Conservation (phyloP, 2,329 filamentous ascomycete genomes). For the Arthrobotrys musiformis region DNA sequence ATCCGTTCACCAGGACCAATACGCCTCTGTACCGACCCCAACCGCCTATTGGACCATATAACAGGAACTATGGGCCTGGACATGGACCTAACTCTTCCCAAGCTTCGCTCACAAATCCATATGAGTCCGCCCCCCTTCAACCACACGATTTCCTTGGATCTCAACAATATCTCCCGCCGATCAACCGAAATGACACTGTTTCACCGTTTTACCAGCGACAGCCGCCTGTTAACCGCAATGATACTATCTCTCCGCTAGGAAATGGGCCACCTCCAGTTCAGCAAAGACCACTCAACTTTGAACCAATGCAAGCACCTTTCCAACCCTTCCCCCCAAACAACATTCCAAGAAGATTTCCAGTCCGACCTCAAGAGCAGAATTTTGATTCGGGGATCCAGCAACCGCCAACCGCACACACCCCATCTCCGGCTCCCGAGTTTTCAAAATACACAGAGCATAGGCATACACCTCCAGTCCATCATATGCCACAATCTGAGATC, state of each 20-base stretch:
- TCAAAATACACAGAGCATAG: slow-evolving; percentile 45
- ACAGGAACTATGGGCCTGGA: slow-evolving; percentile 8
- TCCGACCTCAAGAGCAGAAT: slow-evolving; percentile 40
- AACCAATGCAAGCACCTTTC: slow-evolving; percentile 30
- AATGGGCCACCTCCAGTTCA: slow-evolving; percentile 25
- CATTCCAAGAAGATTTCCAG: slow-evolving; percentile 34
- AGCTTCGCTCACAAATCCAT: slow-evolving; percentile 47
- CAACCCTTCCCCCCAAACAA: slow-evolving; percentile 22
- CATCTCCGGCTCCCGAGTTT: slow-evolving; percentile 37
- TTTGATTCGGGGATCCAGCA: slow-evolving; percentile 16
- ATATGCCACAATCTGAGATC: slow-evolving; percentile 48
- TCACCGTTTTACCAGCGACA: slow-evolving; percentile 49
- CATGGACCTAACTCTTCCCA: slow-evolving; percentile 38
- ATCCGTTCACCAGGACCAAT: slow-evolving; percentile 42
- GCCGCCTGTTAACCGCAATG: slow-evolving; percentile 42
- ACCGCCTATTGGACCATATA: slow-evolving; percentile 43
- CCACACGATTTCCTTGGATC: slow-evolving; percentile 49
- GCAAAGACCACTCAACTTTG: slow-evolving; percentile 24
- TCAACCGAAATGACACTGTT: slow-evolving; percentile 45
- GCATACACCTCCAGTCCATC: slow-evolving; percentile 49
- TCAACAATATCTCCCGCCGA: slow-evolving; percentile 27
- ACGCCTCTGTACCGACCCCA: slow-evolving; percentile 44
- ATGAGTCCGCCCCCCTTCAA: slow-evolving; percentile 41
- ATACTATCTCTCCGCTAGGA: slow-evolving; percentile 31
- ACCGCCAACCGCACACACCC: slow-evolving; percentile 17